Conservation (phyloP, 306 rosid species). For the Trifolium repens region DNA sequence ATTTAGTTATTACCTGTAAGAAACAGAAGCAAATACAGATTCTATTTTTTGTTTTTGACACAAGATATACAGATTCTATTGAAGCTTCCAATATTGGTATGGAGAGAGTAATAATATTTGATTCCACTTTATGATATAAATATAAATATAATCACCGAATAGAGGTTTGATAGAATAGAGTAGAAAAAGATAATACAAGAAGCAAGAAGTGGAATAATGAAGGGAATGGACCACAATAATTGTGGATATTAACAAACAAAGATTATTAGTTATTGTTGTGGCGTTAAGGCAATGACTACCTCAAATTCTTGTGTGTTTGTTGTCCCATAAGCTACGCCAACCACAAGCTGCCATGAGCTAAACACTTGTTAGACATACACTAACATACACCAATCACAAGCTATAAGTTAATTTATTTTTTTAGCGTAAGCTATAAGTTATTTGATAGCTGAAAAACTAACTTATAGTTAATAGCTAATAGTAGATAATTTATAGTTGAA, state of each 20-base stretch:
- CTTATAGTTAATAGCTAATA: no score
- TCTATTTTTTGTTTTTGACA: not conserved
- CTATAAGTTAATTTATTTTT: no score
- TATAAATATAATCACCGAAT: not conserved
- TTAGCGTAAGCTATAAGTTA: no score
- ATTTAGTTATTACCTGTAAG: conserved; percentile 37
- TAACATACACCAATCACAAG: not conserved
- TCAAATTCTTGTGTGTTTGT: conserved; percentile 14
- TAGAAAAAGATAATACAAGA: not conserved
- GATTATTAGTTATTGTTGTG: conserved; percentile 7
- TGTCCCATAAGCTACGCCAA: conserved; percentile 24
- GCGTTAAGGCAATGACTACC: conserved; percentile 4
- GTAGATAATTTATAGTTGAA: no score
- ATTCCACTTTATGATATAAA: not conserved
- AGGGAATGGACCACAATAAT: not conserved
- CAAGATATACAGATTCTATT: conserved; percentile 5
- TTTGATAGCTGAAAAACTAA: no score
- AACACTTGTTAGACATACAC: conserved; percentile 3
- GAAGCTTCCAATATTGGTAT: not conserved
- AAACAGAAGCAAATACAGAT: conserved; percentile 20
- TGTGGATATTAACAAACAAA: conserved; percentile 41
- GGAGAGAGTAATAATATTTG: not conserved
- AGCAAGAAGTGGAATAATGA: not conserved
- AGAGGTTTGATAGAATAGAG: not conserved
- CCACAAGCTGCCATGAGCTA: conserved; percentile 30